These are phyloP conservation scores for Saxophila tyrrhenica DNA, from an alignment of 495 filamentous ascomycete genomes.

Conservation along the genomic window DNA sequence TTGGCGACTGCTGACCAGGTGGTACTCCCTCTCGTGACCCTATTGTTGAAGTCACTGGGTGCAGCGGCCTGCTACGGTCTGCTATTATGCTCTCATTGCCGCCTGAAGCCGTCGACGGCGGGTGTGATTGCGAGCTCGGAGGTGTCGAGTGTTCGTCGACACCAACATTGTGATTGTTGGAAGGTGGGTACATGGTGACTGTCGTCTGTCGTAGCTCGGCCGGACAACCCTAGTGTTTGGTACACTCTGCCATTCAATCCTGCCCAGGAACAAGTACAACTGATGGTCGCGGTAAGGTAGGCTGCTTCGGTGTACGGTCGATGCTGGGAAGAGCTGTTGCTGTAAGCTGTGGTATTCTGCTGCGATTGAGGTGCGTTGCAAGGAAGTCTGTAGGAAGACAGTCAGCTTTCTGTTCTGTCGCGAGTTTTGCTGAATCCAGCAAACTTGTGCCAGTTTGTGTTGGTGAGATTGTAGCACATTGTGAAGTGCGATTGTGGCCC, in stretches of 20 bases:
- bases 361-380: neutral
- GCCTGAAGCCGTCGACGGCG: constrained; percentile 1
- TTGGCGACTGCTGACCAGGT: neutral
- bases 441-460: neutral
- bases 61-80: neutral
- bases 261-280: neutral
- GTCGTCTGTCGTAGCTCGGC: neutral
- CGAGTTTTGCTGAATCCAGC: neutral
- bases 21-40: constrained; percentile 13
- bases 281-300: neutral
- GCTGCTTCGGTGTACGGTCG: neutral
- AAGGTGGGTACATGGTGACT: neutral
- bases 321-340: neutral
- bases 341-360: neutral
- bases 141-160: neutral
- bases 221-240: neutral
- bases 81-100: constrained; percentile 7
- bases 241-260: neutral
- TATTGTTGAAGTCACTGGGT: constrained; percentile 3
- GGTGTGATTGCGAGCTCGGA: neutral
- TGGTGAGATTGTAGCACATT: neutral
- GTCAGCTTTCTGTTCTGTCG: neutral
- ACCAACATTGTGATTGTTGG: neutral
- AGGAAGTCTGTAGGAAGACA: neutral
- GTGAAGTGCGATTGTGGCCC: too few relatives aligned